Percentiles rank a stretch among this genome's conserved stretches.
These are phyloP conservation scores for Pythium monospermum DNA, from an alignment of 352 stramenopile genomes.

Conservation along the genomic window DNA sequence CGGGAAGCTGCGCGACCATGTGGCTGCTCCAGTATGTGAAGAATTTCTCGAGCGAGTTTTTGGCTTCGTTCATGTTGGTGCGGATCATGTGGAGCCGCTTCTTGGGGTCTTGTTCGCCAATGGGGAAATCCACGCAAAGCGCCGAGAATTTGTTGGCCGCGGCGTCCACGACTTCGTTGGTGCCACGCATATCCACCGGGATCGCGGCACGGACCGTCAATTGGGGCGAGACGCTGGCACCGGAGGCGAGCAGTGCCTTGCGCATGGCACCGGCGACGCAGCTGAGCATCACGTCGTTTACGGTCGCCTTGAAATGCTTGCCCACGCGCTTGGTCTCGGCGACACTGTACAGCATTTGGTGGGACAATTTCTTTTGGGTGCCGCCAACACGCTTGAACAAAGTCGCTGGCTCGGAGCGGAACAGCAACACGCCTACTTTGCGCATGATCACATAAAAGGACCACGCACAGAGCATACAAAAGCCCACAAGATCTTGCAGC, in stretches of 20 bases:
- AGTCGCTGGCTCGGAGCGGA: slow-evolving; percentile 50
- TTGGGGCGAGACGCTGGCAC: slow-evolving; percentile 28
- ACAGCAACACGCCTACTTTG: slow-evolving; percentile 42
- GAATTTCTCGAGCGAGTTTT: slow-evolving; percentile 73
- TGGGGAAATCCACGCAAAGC: slow-evolving; percentile 64
- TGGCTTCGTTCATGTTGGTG: slow-evolving; percentile 62
- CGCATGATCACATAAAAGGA: slow-evolving; percentile 52
- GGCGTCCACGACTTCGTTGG: slow-evolving; percentile 51
- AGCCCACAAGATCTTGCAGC: slow-evolving; percentile 22
- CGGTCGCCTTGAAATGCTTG: slow-evolving; percentile 55
- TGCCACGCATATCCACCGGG: slow-evolving; percentile 73
- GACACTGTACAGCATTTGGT: slow-evolving; percentile 71
- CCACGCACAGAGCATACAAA: slow-evolving; percentile 40
- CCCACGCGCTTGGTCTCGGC: slow-evolving; percentile 66
- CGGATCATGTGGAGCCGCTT: slow-evolving; percentile 48
- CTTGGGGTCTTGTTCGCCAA: slow-evolving; percentile 43
- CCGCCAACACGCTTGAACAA: slow-evolving; percentile 61
- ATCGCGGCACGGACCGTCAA: slow-evolving; percentile 67
- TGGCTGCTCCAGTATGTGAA: slow-evolving; percentile 67
- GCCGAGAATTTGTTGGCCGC: slow-evolving; percentile 79
- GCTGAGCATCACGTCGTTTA: slow-evolving; percentile 82
- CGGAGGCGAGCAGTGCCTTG: slow-evolving; percentile 46
- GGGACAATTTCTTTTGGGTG: slow-evolving; percentile 60
- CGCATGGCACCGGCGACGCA: slow-evolving; percentile 74
- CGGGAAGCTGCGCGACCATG: slow-evolving; percentile 49